Percentiles rank a stretch among this genome's conserved stretches.
Evolutionary conservation across 1,284 basidiomycete species (phyloP).

Genomic region (Ustilago loliicola): DNA sequence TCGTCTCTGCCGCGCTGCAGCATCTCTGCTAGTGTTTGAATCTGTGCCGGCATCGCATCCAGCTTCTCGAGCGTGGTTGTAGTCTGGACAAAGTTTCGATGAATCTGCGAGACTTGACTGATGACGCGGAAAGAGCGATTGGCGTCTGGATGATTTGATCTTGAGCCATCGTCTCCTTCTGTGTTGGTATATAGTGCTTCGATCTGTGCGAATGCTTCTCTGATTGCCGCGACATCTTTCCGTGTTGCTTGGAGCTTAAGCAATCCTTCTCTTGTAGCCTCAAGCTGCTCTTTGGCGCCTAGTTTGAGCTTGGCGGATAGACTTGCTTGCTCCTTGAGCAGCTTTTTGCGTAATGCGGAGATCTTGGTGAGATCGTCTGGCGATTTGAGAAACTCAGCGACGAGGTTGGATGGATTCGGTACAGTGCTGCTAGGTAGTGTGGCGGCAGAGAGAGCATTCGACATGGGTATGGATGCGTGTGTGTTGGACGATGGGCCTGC

Average conservation of each 20-base stretch:
- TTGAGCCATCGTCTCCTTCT: constrained; percentile 29
- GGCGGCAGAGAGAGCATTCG: constrained; percentile 31
- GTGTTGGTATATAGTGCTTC: constrained; percentile 76
- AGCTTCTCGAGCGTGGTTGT: constrained; percentile 95
- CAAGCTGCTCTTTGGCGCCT: constrained; percentile 93
- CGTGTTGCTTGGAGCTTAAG: constrained; percentile 85
- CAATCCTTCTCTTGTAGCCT: constrained; percentile 89
- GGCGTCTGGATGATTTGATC: constrained; percentile 40
- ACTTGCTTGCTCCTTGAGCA: constrained; percentile 96
- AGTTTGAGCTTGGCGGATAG: constrained; percentile 91
- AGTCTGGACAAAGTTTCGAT: constrained; percentile 93
- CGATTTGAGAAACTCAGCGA: constrained; percentile 71
- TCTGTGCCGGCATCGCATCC: constrained; percentile 86
- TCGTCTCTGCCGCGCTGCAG: constrained; percentile 81
- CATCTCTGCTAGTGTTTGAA: constrained; percentile 83
- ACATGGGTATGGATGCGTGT: constrained; percentile 21
- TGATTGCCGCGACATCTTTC: constrained; percentile 84
- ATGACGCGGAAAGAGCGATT: constrained; percentile 61
- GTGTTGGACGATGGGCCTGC: constrained; percentile 20
- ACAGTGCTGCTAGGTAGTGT: constrained; percentile 18
- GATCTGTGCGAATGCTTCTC: constrained; percentile 91
- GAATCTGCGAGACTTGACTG: constrained; percentile 86
- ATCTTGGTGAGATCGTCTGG: constrained; percentile 95
- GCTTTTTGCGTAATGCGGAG: constrained; percentile 87
- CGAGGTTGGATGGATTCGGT: constrained; percentile 40